A percentile compares a stretch with the other conserved stretches of the same genome.
phyloP scores from a whole-genome alignment of 805 yeast genomes.

The Candida andamanensis region DNA sequence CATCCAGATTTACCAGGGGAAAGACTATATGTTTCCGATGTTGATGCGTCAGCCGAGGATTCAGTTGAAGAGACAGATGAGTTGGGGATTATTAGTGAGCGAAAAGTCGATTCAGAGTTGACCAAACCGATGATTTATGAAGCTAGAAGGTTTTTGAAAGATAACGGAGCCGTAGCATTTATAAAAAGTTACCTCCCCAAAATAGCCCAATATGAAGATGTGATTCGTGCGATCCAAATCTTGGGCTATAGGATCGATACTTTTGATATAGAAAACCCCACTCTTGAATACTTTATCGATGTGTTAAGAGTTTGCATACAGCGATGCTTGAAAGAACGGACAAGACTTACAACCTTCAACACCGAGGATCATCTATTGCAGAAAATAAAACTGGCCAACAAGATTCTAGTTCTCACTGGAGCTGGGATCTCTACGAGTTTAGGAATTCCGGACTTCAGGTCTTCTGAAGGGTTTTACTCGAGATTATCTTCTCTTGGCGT shows the following conservation, averaged over 20 bases:
- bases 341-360: slow-evolving; percentile 47
- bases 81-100: too few relatives aligned
- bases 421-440: slow-evolving; percentile 43
- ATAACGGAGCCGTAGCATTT: slow-evolving; percentile 56
- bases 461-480: slow-evolving; percentile 61
- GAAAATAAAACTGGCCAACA: slow-evolving; percentile 47
- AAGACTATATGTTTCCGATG: too few relatives aligned
- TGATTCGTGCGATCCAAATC: slow-evolving; percentile 50
- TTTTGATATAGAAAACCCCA: background rate
- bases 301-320: slow-evolving; percentile 61
- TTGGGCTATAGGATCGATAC: slow-evolving; percentile 45
- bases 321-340: slow-evolving; percentile 53
- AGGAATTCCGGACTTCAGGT: slow-evolving; percentile 43
- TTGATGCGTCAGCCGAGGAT: too few relatives aligned
- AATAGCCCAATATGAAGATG: slow-evolving; percentile 53
- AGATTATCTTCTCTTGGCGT: slow-evolving; percentile 41
- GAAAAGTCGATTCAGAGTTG: too few relatives aligned
- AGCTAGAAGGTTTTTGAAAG: slow-evolving; percentile 47
- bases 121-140: too few relatives aligned
- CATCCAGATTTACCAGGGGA: too few relatives aligned
- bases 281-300: slow-evolving; percentile 32
- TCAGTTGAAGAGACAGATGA: too few relatives aligned
- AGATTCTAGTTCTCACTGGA: slow-evolving; percentile 38
- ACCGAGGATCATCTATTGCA: slow-evolving; percentile 56
- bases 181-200: slow-evolving; percentile 58